A percentile compares a stretch with the other conserved stretches of the same genome.
phyloP scores from a whole-genome alignment of 306 rosid genomes.

The Luffa aegyptiaca region DNA sequence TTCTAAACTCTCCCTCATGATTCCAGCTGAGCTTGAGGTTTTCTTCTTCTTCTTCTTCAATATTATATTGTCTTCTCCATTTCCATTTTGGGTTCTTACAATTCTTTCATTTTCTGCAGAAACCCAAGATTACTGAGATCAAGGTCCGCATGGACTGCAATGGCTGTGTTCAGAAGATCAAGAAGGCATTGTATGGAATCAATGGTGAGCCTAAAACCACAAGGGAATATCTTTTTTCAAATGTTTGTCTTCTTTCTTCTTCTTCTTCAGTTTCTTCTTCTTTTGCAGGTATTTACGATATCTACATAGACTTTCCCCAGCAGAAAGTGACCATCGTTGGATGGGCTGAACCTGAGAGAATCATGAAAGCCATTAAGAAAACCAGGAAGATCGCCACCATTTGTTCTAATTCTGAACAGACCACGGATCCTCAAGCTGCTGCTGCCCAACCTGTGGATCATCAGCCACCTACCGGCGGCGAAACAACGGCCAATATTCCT shows the following conservation, averaged over 20 bases:
- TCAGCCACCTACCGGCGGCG: slow-evolving; percentile 14
- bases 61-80: no score
- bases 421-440: slow-evolving; percentile 20
- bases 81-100: neutral
- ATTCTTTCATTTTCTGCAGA: slow-evolving; percentile 31
- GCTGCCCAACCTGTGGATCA: slow-evolving; percentile 19
- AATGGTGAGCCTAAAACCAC: slow-evolving; percentile 32
- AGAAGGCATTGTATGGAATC: slow-evolving; percentile 60
- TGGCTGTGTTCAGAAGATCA: slow-evolving; percentile 89
- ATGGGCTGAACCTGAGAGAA: slow-evolving; percentile 78
- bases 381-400: slow-evolving; percentile 70
- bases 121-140: slow-evolving; percentile 55
- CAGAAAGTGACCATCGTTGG: slow-evolving; percentile 67
- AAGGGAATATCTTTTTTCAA: neutral
- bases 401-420: slow-evolving; percentile 41
- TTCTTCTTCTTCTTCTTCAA: slow-evolving; percentile 4
- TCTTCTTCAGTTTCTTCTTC: neutral
- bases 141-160: slow-evolving; percentile 90
- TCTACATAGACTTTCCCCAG: slow-evolving; percentile 46
- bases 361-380: slow-evolving; percentile 71
- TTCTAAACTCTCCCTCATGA: slow-evolving; percentile 33
- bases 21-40: slow-evolving; percentile 52
- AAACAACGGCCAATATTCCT: slow-evolving; percentile 12
- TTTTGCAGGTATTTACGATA: slow-evolving; percentile 67
- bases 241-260: neutral